phyloP scores from a whole-genome alignment of 2,329 filamentous ascomycete species.

The Neopestalotiopsis sp. region DNA sequence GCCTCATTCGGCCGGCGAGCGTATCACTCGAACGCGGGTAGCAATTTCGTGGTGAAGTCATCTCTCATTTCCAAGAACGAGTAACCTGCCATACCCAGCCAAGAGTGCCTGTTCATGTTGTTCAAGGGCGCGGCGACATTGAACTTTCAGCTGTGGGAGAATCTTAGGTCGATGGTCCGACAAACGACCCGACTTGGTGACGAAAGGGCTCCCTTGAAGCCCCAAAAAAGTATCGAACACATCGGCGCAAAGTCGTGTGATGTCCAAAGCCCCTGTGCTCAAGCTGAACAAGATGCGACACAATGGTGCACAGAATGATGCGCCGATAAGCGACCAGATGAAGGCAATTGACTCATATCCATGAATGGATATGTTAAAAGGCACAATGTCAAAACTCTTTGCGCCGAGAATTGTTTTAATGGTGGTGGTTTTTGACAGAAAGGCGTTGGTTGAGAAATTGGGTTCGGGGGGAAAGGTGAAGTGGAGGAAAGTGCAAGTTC shows the following conservation, averaged over 20 bases:
- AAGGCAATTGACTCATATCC: not conserved
- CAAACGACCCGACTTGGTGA: too few species aligned
- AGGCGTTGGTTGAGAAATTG: not conserved
- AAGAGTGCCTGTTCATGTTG: too few species aligned
- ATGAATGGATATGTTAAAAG: not conserved
- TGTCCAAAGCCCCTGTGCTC: not conserved
- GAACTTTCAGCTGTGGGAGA: too few species aligned
- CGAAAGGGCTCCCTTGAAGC: too few species aligned
- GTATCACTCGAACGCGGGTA: too few species aligned
- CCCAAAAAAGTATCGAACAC: too few species aligned
- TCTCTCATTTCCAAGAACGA: too few species aligned
- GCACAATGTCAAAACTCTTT: not conserved
- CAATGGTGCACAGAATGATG: not conserved
- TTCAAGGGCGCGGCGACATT: too few species aligned
- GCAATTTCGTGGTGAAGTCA: too few species aligned
- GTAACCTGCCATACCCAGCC: too few species aligned
- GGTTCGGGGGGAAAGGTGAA: not conserved
- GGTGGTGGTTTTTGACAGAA: not conserved
- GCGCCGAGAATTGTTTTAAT: not conserved
- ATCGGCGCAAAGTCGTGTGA: not conserved
- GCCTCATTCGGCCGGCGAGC: not conserved
- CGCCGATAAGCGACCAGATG: not conserved
- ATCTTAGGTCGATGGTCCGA: too few species aligned
- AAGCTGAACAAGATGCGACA: not conserved
- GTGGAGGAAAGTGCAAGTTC: not conserved